Evolutionary conservation across 1,139 yeast genomes (phyloP), one percentile per base, ranked within the genome.

Genomic region (Debaryomyces robertsiae): DNA sequence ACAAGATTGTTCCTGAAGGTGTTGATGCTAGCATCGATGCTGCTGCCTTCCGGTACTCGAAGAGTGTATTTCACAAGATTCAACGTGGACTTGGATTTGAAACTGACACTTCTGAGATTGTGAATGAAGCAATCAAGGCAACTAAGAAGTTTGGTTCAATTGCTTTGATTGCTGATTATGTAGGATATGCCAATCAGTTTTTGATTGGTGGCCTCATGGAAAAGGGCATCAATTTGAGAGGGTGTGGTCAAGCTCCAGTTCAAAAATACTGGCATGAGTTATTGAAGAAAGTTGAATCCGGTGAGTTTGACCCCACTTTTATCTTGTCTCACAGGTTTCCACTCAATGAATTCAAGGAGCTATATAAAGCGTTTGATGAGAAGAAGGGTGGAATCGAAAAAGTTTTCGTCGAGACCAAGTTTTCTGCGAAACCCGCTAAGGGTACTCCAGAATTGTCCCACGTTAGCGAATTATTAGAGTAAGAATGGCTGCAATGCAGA

Each of bases 1-100:
- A 9, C 6, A 17, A 9, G 4, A 30, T 30, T 17, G 13, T 30
- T 4, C 32, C 32, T 2, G 32, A 13, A 11, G 32, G 32, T 6
- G 32, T 30, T 2, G 32, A 30, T n/a, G 24, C 32, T 9, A 30
- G 32, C 17, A 30, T 30, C 18, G 32, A 30, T 17, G 32, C 32
- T 9, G 32, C 24, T 3, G 32, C 13, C 16, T 30, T 30, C 17
- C 32, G 32, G 3, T 30, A 30, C 11, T 4, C 32, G 11, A 16
- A 14, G 6, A 17, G n/a, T 4, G 9, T 30, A 17, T 10, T 11
- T 14, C 32, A 30, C 23, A 16, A 30, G 6, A 30, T 30, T 17
- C 32, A 30, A 24, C 32, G 32, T 9, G 23, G 23, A 9, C 32
- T 30, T 30, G 32, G 32, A 17, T 13, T 30, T 16, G 32, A 30